A percentile compares a stretch with the other conserved stretches of the same genome.
These are phyloP conservation scores for Pythium utonaiense DNA, from an alignment of 352 stramenopile species.

Conservation along the genomic window DNA sequence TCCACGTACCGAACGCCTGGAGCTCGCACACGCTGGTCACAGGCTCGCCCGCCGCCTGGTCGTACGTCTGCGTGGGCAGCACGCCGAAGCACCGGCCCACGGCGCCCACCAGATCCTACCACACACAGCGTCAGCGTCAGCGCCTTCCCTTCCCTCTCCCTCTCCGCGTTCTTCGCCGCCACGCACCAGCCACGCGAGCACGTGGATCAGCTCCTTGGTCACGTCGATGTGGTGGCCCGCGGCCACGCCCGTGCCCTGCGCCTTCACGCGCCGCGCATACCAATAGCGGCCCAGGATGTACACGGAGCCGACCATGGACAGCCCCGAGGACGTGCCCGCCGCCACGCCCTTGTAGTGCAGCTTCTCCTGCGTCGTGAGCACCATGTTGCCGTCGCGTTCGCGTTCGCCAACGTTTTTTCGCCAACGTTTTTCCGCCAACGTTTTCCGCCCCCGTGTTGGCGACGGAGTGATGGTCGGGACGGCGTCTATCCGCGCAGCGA, in stretches of 20 bases:
- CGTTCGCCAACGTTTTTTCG: constrained; percentile 10
- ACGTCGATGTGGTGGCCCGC: constrained; percentile 67
- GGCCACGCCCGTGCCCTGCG: constrained; percentile 21
- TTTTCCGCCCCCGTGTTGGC: not conserved
- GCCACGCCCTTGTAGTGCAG: constrained; percentile 41
- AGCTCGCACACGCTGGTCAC: constrained; percentile 64
- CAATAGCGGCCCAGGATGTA: constrained; percentile 86
- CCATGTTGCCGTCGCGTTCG: not conserved
- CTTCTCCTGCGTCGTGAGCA: constrained; percentile 15
- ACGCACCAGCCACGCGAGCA: constrained; percentile 71
- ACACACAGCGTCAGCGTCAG: not conserved
- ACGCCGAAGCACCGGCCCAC: constrained; percentile 66
- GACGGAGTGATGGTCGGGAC: constrained; percentile 17
- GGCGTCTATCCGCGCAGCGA: not conserved
- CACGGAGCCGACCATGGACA: constrained; percentile 75
- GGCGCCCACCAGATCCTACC: constrained; percentile 66
- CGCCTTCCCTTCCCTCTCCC: not conserved
- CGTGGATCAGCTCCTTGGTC: constrained; percentile 83
- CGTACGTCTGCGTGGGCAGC: constrained; percentile 61
- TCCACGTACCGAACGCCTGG: constrained; percentile 55
- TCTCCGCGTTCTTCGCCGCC: not conserved
- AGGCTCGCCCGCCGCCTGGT: constrained; percentile 46
- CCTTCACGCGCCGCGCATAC: constrained; percentile 56
- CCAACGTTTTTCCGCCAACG: not conserved
- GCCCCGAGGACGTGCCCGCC: constrained; percentile 62